phyloP scores from a whole-genome alignment of 352 stramenopile genomes.

The Globisporangium cylindrosporum region DNA sequence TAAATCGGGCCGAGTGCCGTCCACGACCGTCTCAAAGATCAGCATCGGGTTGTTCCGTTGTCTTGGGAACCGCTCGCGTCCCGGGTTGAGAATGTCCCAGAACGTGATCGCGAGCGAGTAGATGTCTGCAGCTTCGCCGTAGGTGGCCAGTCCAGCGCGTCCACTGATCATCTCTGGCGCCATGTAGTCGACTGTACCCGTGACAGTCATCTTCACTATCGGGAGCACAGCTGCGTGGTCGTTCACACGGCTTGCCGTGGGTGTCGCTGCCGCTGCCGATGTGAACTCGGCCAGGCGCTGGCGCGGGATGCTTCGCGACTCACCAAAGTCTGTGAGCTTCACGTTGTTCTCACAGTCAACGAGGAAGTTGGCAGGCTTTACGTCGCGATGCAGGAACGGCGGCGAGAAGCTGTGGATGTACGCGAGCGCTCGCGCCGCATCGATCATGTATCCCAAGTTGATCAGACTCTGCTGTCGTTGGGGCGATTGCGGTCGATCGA shows the following conservation, averaged over 20 bases:
- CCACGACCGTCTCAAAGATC: slow-evolving; percentile 50
- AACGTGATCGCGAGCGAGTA: slow-evolving; percentile 63
- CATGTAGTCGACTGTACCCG: slow-evolving; percentile 75
- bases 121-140: slow-evolving; percentile 66
- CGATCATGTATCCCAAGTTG: slow-evolving; percentile 59
- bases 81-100: slow-evolving; percentile 68
- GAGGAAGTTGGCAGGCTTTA: slow-evolving; percentile 68
- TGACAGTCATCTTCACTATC: slow-evolving; percentile 55
- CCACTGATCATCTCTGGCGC: slow-evolving; percentile 65
- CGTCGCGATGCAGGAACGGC: slow-evolving; percentile 60
- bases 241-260: neutral
- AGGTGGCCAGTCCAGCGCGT: slow-evolving; percentile 39
- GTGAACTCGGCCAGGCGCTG: neutral
- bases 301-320: slow-evolving; percentile 45
- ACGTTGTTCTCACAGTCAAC: slow-evolving; percentile 45
- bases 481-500: slow-evolving; percentile 7
- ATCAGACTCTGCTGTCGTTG: slow-evolving; percentile 42
- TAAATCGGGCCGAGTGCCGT: slow-evolving; percentile 42
- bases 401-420: slow-evolving; percentile 68
- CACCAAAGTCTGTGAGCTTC: slow-evolving; percentile 71
- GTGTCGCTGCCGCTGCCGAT: neutral
- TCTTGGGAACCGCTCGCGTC: slow-evolving; percentile 41
- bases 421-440: slow-evolving; percentile 50
- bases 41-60: slow-evolving; percentile 39
- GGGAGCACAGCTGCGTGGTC: neutral